Conservation (phyloP, 805 yeast genomes). For the Cyberlindnera galapagoensis region DNA sequence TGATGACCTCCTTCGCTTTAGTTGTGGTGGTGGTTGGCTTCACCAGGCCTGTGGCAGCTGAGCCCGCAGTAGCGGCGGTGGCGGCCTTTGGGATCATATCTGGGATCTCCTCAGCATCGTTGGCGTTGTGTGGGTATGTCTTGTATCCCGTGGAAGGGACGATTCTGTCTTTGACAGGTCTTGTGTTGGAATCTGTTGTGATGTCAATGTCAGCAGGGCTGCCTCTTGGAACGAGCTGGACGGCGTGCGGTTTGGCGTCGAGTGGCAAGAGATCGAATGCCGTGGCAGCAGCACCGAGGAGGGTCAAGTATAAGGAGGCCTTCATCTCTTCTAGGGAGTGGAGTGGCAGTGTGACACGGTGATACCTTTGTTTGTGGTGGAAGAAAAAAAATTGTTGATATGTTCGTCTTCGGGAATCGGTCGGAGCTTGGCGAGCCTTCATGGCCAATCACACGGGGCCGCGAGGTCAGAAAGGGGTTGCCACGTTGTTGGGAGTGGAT, state of each 20-base stretch:
- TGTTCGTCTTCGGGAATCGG: no score
- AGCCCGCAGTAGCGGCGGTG: not conserved
- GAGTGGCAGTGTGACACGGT: not conserved
- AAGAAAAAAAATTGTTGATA: not conserved
- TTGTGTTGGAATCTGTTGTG: conserved; percentile 19
- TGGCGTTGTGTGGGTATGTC: not conserved
- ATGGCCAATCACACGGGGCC: no score
- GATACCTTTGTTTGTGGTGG: not conserved
- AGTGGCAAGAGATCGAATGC: not conserved
- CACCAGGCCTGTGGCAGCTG: conserved; percentile 1
- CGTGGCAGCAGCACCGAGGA: not conserved
- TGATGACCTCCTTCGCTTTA: not conserved
- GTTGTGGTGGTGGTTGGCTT: not conserved
- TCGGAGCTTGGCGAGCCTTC: no score
- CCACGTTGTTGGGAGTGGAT: conserved; percentile 2
- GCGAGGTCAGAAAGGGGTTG: no score
- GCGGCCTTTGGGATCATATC: no score
- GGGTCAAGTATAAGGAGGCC: not conserved
- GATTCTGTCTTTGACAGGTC: conserved; percentile 20
- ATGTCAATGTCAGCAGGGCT: conserved; percentile 16
- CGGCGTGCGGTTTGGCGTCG: conserved; percentile 6
- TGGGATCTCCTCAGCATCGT: conserved; percentile 2
- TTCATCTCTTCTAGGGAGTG: not conserved
- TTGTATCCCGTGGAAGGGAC: not conserved
- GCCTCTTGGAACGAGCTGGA: conserved; percentile 9